A percentile compares a stretch with the other conserved stretches of the same genome.
phyloP scores from a whole-genome alignment of 129 eudicot species.

The Glebionis coronaria region DNA sequence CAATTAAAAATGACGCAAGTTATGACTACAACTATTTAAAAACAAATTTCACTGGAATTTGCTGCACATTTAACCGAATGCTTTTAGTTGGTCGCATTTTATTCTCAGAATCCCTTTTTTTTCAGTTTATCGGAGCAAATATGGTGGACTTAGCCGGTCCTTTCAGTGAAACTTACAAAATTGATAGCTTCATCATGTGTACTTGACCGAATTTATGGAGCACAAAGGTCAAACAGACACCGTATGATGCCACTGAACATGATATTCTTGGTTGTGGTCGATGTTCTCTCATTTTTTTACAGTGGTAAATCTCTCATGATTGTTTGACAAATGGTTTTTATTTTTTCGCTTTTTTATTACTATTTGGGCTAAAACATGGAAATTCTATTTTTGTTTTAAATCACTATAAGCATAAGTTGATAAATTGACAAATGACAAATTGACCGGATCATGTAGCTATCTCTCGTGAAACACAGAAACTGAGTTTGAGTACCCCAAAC shows the following conservation, averaged over 20 bases:
- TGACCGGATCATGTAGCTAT: no score
- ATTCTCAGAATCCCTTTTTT: conserved; percentile 7
- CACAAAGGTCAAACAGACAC: conserved; percentile 16
- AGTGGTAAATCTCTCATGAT: no score
- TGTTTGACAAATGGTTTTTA: no score
- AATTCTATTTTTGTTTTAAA: no score
- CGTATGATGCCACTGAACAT: neutral
- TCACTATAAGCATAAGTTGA: no score
- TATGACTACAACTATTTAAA: neutral
- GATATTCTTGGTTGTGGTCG: conserved; percentile 1
- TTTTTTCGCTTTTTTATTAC: no score
- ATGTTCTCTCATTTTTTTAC: conserved; percentile 7
- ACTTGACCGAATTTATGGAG: neutral
- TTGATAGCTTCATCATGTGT: conserved; percentile 2
- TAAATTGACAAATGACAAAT: no score
- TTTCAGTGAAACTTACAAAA: conserved; percentile 1
- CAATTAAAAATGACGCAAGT: no score
- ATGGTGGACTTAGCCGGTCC: conserved; percentile 14
- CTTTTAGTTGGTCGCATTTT: no score
- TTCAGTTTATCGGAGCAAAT: conserved; percentile 27
- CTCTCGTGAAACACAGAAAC: no score
- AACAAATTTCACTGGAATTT: neutral
- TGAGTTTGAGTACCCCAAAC: no score
- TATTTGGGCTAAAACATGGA: no score
- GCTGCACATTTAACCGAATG: neutral